Percentiles rank a stretch among this genome's conserved stretches.
Conservation (phyloP, 257 asterid genomes). For the Rubia yunnanensis region DNA sequence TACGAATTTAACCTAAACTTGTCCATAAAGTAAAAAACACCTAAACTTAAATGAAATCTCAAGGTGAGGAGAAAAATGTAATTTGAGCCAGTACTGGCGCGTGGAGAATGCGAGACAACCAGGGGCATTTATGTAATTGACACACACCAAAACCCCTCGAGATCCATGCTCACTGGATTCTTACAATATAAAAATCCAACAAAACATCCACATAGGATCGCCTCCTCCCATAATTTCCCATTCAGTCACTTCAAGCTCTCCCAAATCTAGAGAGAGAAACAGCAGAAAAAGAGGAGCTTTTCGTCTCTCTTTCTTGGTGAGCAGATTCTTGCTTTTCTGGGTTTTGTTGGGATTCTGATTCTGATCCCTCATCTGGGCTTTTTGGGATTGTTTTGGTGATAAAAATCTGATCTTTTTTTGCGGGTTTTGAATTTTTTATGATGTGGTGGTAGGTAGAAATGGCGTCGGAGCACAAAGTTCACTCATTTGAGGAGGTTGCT, state of each 20-base stretch:
- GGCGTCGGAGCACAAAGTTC: conserved; percentile 55
- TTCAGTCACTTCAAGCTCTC: not conserved
- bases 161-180: not conserved
- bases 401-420: not conserved
- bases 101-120: not conserved
- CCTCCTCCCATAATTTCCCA: not conserved
- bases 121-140: not conserved
- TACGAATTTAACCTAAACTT: too few relatives aligned
- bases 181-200: not conserved
- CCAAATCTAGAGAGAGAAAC: not conserved
- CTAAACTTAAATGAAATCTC: too few relatives aligned
- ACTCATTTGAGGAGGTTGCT: conserved; percentile 57
- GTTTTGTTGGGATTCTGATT: not conserved
- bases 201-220: not conserved
- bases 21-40: too few relatives aligned
- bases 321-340: not conserved
- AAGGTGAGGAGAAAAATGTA: too few relatives aligned
- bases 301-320: not conserved
- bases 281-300: not conserved
- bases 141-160: not conserved
- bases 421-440: not conserved
- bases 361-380: not conserved
- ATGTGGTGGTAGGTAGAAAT: conserved; percentile 25
- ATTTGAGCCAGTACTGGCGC: not conserved
- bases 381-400: not conserved